Base-by-base conservation (phyloP, 108 stramenopile genomes). In the Cyclotella distinguenda region DNA sequence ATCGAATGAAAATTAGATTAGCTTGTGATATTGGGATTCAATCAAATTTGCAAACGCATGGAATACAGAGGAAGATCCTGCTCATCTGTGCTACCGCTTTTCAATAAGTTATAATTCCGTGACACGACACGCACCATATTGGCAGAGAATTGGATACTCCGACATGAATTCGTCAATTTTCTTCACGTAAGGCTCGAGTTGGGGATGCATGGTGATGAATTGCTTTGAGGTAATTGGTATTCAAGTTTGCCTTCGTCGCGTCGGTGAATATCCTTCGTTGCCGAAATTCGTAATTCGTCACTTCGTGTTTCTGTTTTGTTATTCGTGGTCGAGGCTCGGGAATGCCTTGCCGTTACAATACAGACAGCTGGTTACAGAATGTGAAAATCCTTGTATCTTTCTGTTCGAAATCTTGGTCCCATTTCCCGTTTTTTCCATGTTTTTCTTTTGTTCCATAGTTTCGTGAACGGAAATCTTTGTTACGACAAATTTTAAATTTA, bases 141-240 rank as follows among this genome's bases (percentile, higher is more conserved):
- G 86, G 59, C 81, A 81, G 13, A 91, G 56, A 4, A 80, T 66
- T 15, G 93, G 93, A 60, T 94, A 91, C 64, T 81, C 75, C 45
- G 80, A 86, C 70, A 94, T 79, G 61, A 88, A 86, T 22, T 66
- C 85, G 64, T 94, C 89, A 34, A 86, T 58, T 44, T 84, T 84
- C 25, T 77, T 47, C 47, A 88, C 60, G 11, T 40, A 40, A 56
- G 80, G 64, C 30, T 88, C 82, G n/a, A 89, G 42, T 72, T 87
- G 72, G 19, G 84, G 78, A 39, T 85, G 79, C 89, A 87, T 87
- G 49, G 64, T 88, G 59, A n/a, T 16, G 18, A 34, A 26, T 31
- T 22, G 26, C 19, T 31, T 36, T 46, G 4, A 9, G 6, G 12
- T 52, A 11, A 52, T 52, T 52, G 51, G 27, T 25, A 28, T 22